phyloP scores from a whole-genome alignment of 1,139 yeast species.

The Hansenula lynferdii region DNA sequence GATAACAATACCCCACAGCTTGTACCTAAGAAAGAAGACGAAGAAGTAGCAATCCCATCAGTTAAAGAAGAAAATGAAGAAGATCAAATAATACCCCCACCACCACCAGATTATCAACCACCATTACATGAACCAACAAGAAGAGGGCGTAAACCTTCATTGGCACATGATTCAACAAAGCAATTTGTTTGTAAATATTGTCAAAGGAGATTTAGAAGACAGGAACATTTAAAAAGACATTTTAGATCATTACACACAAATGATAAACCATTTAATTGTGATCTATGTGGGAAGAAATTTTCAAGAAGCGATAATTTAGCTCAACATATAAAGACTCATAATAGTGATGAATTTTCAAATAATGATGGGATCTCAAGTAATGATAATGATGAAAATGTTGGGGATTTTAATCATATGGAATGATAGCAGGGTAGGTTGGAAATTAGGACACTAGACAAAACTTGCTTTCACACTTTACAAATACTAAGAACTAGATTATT shows the following conservation, averaged over 20 bases:
- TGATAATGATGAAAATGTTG: background rate
- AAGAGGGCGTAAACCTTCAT: conserved; percentile 35
- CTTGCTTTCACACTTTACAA: too few relatives aligned
- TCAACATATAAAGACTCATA: conserved; percentile 71
- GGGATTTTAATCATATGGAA: background rate
- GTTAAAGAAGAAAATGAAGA: too few relatives aligned
- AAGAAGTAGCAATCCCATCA: too few relatives aligned
- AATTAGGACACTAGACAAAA: too few relatives aligned
- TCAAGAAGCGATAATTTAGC: conserved; percentile 72
- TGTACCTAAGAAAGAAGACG: too few relatives aligned
- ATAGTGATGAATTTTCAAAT: background rate
- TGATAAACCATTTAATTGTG: conserved; percentile 71
- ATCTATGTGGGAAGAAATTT: conserved; percentile 66
- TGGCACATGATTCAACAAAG: conserved; percentile 30
- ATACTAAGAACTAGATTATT: too few relatives aligned
- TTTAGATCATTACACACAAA: conserved; percentile 69
- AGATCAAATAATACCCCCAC: background rate
- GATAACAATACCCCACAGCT: too few relatives aligned
- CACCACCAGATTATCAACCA: conserved; percentile 5
- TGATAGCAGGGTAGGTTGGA: too few relatives aligned
- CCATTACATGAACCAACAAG: conserved; percentile 26
- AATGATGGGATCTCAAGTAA: background rate
- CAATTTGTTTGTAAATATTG: conserved; percentile 38
- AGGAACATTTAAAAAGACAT: conserved; percentile 77
- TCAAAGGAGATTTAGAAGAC: conserved; percentile 63